phyloP scores from a whole-genome alignment of 2,329 filamentous ascomycete genomes.

The Aspergillus calidoustus region DNA sequence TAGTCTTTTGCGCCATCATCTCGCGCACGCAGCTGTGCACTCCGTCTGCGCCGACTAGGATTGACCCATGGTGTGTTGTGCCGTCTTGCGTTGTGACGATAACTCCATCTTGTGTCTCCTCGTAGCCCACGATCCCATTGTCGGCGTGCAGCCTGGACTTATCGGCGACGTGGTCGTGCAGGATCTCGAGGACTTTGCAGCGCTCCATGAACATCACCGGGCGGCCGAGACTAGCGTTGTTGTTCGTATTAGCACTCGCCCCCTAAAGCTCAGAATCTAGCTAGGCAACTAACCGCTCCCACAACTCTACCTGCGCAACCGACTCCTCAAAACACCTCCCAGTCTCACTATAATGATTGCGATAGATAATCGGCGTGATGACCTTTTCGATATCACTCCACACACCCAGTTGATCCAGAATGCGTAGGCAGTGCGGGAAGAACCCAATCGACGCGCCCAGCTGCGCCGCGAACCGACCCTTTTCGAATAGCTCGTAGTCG shows the following conservation, averaged over 20 bases:
- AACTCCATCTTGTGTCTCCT: neutral
- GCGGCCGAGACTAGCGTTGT: neutral
- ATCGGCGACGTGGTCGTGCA: neutral
- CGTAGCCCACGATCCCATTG: neutral
- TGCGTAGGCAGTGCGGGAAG: neutral
- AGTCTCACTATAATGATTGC: neutral
- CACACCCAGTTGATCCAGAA: slow-evolving; percentile 8
- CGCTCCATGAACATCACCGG: slow-evolving; percentile 10
- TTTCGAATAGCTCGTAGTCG: slow-evolving; percentile 9
- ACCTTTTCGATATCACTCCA: neutral
- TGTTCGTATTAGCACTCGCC: neutral
- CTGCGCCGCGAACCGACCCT: slow-evolving; percentile 2
- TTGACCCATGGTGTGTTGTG: neutral
- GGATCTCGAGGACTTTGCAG: slow-evolving; percentile 1
- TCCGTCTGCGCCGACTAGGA: slow-evolving; percentile 4
- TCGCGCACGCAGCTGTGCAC: slow-evolving; percentile 2
- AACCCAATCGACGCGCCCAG: slow-evolving; percentile 5
- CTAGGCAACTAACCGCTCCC: neutral
- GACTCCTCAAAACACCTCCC: slow-evolving; percentile 6
- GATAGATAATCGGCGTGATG: neutral
- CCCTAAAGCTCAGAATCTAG: neutral
- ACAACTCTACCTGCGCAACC: neutral
- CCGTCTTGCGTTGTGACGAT: neutral
- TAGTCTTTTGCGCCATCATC: neutral
- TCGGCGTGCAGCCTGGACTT: neutral